These are phyloP conservation scores for Amphibolis antarctica DNA, from an alignment of 106 monocot species.

Conservation along the genomic window DNA sequence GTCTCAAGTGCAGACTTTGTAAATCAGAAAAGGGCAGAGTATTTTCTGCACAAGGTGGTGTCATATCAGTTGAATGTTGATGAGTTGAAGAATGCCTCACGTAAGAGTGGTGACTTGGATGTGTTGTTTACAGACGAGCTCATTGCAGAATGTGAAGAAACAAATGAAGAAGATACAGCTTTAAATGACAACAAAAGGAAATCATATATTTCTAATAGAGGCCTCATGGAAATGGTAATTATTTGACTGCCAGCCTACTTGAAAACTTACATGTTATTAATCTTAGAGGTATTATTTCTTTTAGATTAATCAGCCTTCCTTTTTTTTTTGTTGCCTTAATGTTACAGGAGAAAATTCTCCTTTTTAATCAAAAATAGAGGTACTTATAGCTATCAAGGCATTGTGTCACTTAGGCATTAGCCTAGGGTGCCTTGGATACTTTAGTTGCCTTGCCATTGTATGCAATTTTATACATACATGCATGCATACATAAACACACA, in stretches of 20 bases:
- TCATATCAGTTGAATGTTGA: conserved; percentile 33
- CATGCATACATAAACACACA: no score
- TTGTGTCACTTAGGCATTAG: no score
- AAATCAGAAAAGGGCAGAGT: conserved; percentile 30
- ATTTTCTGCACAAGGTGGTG: conserved; percentile 79
- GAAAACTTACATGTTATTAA: no score
- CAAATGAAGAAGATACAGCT: conserved; percentile 9
- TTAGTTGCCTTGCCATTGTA: no score
- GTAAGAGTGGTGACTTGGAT: conserved; percentile 8
- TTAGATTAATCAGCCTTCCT: no score
- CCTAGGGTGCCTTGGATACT: no score
- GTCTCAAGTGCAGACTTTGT: conserved; percentile 29
- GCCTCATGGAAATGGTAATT: conserved; percentile 46
- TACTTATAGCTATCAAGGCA: no score
- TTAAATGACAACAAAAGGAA: conserved; percentile 5
- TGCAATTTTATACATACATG: no score
- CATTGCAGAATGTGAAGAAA: conserved; percentile 10
- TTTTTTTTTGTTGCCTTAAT: no score
- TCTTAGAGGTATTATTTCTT: no score
- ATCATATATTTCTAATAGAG: neutral
- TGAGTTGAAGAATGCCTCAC: conserved; percentile 2
- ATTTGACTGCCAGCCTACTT: neutral
- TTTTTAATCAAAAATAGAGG: no score
- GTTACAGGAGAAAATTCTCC: no score
- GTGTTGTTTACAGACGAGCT: conserved; percentile 15